Conservation (phyloP, 495 filamentous ascomycete species). For the Thozetella sp. region DNA sequence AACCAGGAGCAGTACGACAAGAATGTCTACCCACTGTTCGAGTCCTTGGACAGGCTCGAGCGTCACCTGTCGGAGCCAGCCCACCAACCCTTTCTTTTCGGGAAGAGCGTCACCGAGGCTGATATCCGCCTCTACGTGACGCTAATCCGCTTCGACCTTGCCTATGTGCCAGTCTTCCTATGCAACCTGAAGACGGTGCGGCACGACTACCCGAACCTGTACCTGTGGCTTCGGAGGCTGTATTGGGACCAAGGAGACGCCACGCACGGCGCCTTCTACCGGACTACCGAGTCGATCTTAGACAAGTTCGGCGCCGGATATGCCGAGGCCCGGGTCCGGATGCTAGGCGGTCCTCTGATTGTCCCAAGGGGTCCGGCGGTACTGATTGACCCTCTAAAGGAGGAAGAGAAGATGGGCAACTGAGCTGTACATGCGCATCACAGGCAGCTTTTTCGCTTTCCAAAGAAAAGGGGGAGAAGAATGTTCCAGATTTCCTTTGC, state of each 20-base stretch:
- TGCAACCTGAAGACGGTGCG: conserved; percentile 78
- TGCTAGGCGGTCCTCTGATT: conserved; percentile 20
- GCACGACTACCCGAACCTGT: conserved; percentile 70
- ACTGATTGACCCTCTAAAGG: conserved; percentile 22
- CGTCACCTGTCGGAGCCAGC: conserved; percentile 52
- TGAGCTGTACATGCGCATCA: too few species aligned
- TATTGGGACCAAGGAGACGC: conserved; percentile 68
- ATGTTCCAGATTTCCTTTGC: too few species aligned
- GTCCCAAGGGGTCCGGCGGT: conserved; percentile 27
- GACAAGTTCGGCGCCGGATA: conserved; percentile 21
- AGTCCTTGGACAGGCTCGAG: conserved; percentile 70
- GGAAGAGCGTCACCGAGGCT: conserved; percentile 68
- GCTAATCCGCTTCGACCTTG: conserved; percentile 76
- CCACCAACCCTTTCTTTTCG: conserved; percentile 62
- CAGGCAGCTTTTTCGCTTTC: too few species aligned
- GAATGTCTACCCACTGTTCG: conserved; percentile 67
- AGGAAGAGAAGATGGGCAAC: background rate
- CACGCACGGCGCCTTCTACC: conserved; percentile 42
- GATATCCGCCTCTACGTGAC: conserved; percentile 82
- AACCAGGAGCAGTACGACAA: conserved; percentile 74
- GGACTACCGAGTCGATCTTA: conserved; percentile 53
- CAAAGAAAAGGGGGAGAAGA: too few species aligned
- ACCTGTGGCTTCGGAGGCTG: conserved; percentile 65
- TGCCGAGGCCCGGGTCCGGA: conserved; percentile 14
- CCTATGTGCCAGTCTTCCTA: conserved; percentile 84